Percentiles rank a stretch among this genome's conserved stretches.
These are phyloP conservation scores for Cladosporium sp. DNA, from an alignment of 2,329 filamentous ascomycete species.

Conservation along the genomic window DNA sequence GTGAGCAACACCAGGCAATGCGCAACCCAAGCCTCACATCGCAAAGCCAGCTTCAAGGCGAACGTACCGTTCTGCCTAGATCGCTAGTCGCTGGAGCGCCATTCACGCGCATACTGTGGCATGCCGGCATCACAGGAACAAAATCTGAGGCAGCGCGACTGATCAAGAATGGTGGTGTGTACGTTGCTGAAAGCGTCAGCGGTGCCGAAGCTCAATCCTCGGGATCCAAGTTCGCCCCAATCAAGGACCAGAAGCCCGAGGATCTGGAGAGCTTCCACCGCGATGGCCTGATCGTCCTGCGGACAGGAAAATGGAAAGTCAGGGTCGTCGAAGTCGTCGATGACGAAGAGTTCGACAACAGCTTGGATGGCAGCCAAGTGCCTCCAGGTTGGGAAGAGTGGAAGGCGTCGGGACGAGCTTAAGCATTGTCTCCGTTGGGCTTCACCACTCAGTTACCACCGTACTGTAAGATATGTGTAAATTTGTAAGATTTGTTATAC, in stretches of 20 bases:
- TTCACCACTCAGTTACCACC: neutral
- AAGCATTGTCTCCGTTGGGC: neutral
- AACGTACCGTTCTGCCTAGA: slow-evolving; percentile 30
- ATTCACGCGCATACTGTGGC: slow-evolving; percentile 34
- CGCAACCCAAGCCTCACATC: slow-evolving; percentile 28
- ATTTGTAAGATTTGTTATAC: neutral
- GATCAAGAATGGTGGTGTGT: slow-evolving; percentile 36
- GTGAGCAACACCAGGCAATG: slow-evolving; percentile 55
- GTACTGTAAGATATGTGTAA: neutral
- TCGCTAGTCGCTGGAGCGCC: slow-evolving; percentile 31
- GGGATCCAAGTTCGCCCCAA: slow-evolving; percentile 58
- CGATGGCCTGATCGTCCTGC: slow-evolving; percentile 54
- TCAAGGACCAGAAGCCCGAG: slow-evolving; percentile 61
- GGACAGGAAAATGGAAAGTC: slow-evolving; percentile 62
- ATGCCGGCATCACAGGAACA: slow-evolving; percentile 34
- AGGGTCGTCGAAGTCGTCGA: slow-evolving; percentile 57
- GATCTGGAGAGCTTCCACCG: slow-evolving; percentile 62
- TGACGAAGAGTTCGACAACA: neutral
- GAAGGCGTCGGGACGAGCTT: neutral
- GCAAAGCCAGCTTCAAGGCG: slow-evolving; percentile 33
- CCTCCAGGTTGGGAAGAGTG: slow-evolving; percentile 12
- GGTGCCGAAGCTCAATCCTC: slow-evolving; percentile 26
- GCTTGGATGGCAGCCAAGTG: neutral
- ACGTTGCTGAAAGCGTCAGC: slow-evolving; percentile 29
- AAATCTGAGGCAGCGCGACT: slow-evolving; percentile 35